Base-by-base conservation (phyloP, 495 filamentous ascomycete species). In the Lasiosphaeria miniovina region DNA sequence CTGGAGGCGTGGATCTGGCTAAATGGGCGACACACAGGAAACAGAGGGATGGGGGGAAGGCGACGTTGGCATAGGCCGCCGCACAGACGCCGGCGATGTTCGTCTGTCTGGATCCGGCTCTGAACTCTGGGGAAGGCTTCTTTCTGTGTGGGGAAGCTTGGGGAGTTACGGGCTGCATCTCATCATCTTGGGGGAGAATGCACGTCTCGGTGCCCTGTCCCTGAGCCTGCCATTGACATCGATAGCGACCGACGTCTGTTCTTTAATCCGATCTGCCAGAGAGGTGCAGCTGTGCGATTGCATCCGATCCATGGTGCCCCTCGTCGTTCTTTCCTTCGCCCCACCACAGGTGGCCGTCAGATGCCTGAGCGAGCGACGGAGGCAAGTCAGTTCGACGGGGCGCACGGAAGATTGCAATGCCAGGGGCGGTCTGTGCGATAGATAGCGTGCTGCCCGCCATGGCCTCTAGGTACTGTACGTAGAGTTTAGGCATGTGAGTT, bases 361-460 rank as follows among this genome's bases (percentile, higher is more conserved):
- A 49, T 49, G 11, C 46, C 46, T 49, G 12, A n/a, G 46, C 46
- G 6, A 15, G 17, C 46, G 17, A 52, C 53, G 31, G 32, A 49
- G 57, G 59, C 53, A 54, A 53, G 51, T 52, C 48, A 48, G 15
- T 4, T 57, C 45, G 31, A 45, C 50, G 33, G 49, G 57, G 35
- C 60, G 54, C 63, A 62, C 56, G 36, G 41, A 49, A 53, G 58
- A 41, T 61, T 46, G 55, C 58, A 61, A 66, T 63, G 64, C 58
- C 55, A 57, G 55, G 64, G 55, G 64, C 38, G 41, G 55, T 60
- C 61, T 52, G 61, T 61, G 61, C 58, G 54, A 38, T 31, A 36
- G 24, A 34, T 11, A 34, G 9, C 50, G 38, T 41, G 38, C 14
- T 8, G 7, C 35, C 50, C 33, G 32, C 6, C 50, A 50, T 52